Percentiles rank a stretch among this genome's conserved stretches.
These are phyloP conservation scores for Peterozyma toletana DNA, from an alignment of 805 yeast species.

Conservation along the genomic window DNA sequence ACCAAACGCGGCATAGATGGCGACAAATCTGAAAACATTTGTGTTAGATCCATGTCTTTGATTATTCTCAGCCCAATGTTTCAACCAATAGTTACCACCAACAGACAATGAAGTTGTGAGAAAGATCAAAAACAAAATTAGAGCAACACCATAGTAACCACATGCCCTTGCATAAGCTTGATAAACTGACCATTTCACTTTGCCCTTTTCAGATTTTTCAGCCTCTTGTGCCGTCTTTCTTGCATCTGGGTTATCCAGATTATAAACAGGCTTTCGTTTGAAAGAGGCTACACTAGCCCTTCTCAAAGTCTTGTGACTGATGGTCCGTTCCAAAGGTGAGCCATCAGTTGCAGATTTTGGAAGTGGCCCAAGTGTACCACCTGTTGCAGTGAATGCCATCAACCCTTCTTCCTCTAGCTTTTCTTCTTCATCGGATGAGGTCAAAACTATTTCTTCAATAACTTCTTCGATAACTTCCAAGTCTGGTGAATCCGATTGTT, in stretches of 20 bases:
- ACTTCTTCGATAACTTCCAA: background rate
- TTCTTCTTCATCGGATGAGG: slow-evolving; percentile 9
- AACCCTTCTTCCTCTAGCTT: slow-evolving; percentile 6
- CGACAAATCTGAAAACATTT: slow-evolving; percentile 38
- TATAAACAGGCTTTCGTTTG: slow-evolving; percentile 28
- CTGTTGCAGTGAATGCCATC: slow-evolving; percentile 9
- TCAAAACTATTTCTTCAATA: background rate
- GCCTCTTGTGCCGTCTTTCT: slow-evolving; percentile 36
- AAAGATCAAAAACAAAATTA: slow-evolving; percentile 25
- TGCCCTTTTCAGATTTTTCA: slow-evolving; percentile 53
- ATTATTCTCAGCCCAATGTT: slow-evolving; percentile 81
- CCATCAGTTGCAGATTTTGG: slow-evolving; percentile 12
- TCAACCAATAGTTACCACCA: slow-evolving; percentile 82
- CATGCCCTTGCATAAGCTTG: slow-evolving; percentile 53
- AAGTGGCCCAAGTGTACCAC: slow-evolving; percentile 6
- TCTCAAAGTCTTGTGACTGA: slow-evolving; percentile 28
- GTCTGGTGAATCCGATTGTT: background rate
- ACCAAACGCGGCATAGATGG: slow-evolving; percentile 50
- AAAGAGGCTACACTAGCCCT: slow-evolving; percentile 64
- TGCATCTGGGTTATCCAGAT: slow-evolving; percentile 18
- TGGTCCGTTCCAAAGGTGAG: slow-evolving; percentile 10
- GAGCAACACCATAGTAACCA: slow-evolving; percentile 38
- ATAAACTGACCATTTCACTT: slow-evolving; percentile 48
- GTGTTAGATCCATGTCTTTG: slow-evolving; percentile 33
- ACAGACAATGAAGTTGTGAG: slow-evolving; percentile 31